Evolutionary conservation across 2,329 filamentous ascomycete genomes (phyloP), one percentile per base, ranked within the genome.

Genomic region (Sarocladiaceae sp.): DNA sequence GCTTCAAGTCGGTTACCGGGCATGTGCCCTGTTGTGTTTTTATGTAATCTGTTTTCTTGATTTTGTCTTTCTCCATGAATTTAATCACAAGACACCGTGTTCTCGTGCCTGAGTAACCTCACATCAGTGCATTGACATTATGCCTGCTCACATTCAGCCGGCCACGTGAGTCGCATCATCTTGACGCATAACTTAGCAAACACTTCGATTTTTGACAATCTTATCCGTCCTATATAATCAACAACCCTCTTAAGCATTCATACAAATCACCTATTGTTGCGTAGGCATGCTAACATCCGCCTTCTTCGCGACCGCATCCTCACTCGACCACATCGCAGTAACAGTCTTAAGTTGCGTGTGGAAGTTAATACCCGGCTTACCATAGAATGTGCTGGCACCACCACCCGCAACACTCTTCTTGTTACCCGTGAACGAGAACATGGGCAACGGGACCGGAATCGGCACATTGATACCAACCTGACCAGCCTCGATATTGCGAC

Each of bases 291-390:
- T 81, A 11, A 95, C 90, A 62, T 86, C 83, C 15, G 92, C 92
- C 80, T 92, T 93, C 59, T 85, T 88, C 52, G 84, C 86, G 47
- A 94, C 80, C 1, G 90, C 92, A 73, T 97, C 92, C 64, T 92
- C 84, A 55, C 81, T 84, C 64, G 84, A 83, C 94, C 94, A 99
- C 67, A 95, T 73, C 59, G 90, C 87, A 51, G 94, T 99, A 47
- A 99, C 94, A 2, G 94, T 99, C 88, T 99, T 97, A 66, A 88
- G 82, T 74, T 97, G 94, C 3, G 94, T 99, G 72, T 96, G 97
- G 68, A 99, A 99, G 66, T 88, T 86, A 66, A 99, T 72, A 22
- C 93, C 94, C 1, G 91, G 90, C 71, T 89, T 88, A 59, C 94
- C 94, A 72, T 99, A 99, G 69, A 99, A 97, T 15, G 91, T 96